phyloP scores from a whole-genome alignment of 192 early-diverging fungal genomes.

The Chytriomyces sp. region DNA sequence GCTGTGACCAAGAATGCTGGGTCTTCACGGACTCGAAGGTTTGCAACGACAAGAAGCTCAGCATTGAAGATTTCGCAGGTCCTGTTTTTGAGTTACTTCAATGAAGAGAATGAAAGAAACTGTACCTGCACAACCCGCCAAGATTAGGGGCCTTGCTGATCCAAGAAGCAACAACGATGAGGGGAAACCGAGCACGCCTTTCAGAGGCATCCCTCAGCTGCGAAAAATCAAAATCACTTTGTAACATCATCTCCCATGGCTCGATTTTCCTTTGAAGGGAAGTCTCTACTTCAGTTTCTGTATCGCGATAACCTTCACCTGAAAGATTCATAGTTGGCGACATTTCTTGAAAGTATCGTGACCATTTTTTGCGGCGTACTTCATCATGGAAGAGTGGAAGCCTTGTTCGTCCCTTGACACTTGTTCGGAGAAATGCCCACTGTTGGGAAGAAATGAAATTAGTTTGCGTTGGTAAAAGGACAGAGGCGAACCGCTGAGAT shows the following conservation, averaged over 20 bases:
- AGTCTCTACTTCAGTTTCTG: neutral
- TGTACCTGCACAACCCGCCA: constrained; percentile 48
- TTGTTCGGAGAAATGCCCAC: too few species aligned
- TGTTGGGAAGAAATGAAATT: too few species aligned
- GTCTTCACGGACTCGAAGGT: constrained; percentile 51
- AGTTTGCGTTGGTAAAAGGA: too few species aligned
- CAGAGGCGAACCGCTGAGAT: constrained; percentile 53
- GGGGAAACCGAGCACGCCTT: constrained; percentile 40
- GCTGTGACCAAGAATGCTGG: constrained; percentile 49
- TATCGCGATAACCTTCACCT: too few species aligned
- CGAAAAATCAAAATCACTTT: constrained; percentile 56
- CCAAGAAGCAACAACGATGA: constrained; percentile 63
- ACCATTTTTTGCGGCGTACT: neutral
- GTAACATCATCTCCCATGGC: constrained; percentile 62
- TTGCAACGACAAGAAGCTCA: constrained; percentile 34
- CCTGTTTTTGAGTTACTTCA: constrained; percentile 22
- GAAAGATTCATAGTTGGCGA: too few species aligned
- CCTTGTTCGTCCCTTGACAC: too few species aligned
- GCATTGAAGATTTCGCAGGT: constrained; percentile 70
- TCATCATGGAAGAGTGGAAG: neutral
- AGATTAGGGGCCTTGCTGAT: constrained; percentile 59
- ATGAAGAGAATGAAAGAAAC: constrained; percentile 16
- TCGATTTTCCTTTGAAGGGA: constrained; percentile 62
- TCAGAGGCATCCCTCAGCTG: neutral
- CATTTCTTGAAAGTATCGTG: too few species aligned